Base-by-base conservation (phyloP, 164 flowering plant genomes). In the Berberis thunbergii region DNA sequence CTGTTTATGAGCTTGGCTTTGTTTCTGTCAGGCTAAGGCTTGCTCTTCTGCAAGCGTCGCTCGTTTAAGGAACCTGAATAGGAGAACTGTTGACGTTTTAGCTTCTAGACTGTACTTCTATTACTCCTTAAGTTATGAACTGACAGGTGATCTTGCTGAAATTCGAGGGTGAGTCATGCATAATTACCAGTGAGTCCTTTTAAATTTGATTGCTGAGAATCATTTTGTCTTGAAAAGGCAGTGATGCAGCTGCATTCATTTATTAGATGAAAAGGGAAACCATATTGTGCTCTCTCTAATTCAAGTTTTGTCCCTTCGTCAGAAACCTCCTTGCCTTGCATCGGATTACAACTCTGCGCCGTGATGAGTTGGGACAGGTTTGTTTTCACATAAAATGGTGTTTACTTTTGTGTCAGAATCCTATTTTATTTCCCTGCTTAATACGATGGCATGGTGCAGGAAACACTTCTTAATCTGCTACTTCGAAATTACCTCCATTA, bases 331-430 rank as follows among this genome's bases (percentile, higher is more conserved):
- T 91, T 69, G 74, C 84, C 11, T 73, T 95, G 76, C 99, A 95
- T 63, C 90, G 97, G 41, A 80, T 85, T 73, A 92, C 97, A 40
- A 95, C 99, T 3, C 64, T 91, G 72, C 99, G 89, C 64, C 97
- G 82, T 72, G 99, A 95, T 73, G 99, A 95, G 72, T 77, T 95
- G 66, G 97, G 99, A 50, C 99, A 95, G 97, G 98, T 93, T 42
- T 54, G 79, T 76, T 62, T 72, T 2, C 11, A 57, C 56, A 38
- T 67, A 13, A 6, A 9, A 9, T 2, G 43, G 41, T 59, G 9
- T 39, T 64, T 55, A 4, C 12, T 41, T 57, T 53, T 49, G 49
- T 3, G 13, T 6, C 26, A 43, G 5, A 41, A 40, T 60, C 26
- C 26, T 26, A 4, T 41, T 56, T 39, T 43, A 54, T 12, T 6